Base-by-base conservation (phyloP, 257 asterid species). In the Avicennia marina region DNA sequence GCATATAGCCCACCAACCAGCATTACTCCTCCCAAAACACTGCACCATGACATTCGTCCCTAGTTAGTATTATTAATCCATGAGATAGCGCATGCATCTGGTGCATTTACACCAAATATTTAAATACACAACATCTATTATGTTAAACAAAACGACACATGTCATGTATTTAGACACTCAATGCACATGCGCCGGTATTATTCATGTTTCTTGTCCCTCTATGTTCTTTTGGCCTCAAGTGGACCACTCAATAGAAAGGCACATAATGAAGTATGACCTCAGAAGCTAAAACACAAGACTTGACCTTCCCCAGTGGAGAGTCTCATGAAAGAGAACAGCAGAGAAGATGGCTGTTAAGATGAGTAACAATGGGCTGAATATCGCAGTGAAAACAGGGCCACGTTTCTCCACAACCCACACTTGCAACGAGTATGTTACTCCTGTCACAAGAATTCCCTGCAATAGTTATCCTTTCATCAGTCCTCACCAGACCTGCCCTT, bases 251-350 rank as follows among this genome's bases (percentile, higher is more conserved):
- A n/a, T n/a, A n/a, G n/a, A n/a, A n/a, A n/a, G n/a, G n/a, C n/a
- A n/a, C n/a, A n/a, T n/a, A n/a, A n/a, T n/a, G n/a, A n/a, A n/a
- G n/a, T n/a, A n/a, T n/a, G n/a, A n/a, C n/a, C n/a, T n/a, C n/a
- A n/a, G n/a, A n/a, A n/a, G n/a, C n/a, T n/a, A n/a, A n/a, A n/a
- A 43, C 20, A 2, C 46, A 54, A 3, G 13, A 11, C 22, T 32
- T 2, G 12, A 80, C 87, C 81, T 74, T 77, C 84, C 84, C 76
- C 66, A 66, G 20, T 65, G 76, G 22, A 78, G 81, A 60, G 61
- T 74, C 58, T 80, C 87, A n/a, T 69, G 53, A 44, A 67, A 75
- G 12, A 80, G 22, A n/a, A 71, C 12, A 11, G 67, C 69, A 1
- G 87, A 80, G 64, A 74, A 74, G 41, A 69, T 51, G 33, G 78